Conservation (phyloP, 805 yeast genomes). For the Cyberlindnera mycetangii region DNA sequence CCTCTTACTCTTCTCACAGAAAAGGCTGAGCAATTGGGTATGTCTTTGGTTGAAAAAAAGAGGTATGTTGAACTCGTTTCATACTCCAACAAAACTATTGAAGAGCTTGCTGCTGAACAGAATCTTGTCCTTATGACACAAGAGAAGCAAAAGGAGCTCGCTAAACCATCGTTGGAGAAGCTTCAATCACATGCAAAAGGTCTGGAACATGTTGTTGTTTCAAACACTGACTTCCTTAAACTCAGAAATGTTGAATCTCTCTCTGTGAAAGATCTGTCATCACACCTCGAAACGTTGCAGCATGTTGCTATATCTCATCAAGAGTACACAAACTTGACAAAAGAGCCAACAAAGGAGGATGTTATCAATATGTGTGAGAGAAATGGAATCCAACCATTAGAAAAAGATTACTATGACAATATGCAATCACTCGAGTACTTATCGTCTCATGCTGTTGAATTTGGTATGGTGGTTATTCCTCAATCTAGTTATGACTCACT, state of each 20-base stretch:
- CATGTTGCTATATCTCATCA: neutral
- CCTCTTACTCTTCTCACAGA: constrained; percentile 9
- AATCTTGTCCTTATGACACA: constrained; percentile 14
- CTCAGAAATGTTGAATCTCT: constrained; percentile 4
- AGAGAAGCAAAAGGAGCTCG: constrained; percentile 13
- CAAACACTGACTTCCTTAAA: neutral
- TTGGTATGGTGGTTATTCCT: constrained; percentile 13
- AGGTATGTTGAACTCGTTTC: constrained; percentile 11
- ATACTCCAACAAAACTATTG: constrained; percentile 24
- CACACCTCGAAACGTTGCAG: neutral
- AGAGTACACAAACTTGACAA: constrained; percentile 3
- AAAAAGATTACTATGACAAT: constrained; percentile 7
- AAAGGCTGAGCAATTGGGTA: constrained; percentile 14
- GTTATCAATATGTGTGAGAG: constrained; percentile 7
- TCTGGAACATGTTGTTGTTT: constrained; percentile 3
- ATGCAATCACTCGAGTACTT: constrained; percentile 13
- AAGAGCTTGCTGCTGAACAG: constrained; percentile 28
- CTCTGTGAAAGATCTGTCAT: neutral
- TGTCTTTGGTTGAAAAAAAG: constrained; percentile 17
- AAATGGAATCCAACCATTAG: constrained; percentile 11
- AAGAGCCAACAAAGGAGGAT: constrained; percentile 9
- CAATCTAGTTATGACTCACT: constrained; percentile 25
- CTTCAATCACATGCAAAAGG: constrained; percentile 9
- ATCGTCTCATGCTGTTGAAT: constrained; percentile 7
- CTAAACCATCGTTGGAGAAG: constrained; percentile 15